Evolutionary conservation across 129 eudicot species (phyloP).

Genomic region (Erigeron canadensis): DNA sequence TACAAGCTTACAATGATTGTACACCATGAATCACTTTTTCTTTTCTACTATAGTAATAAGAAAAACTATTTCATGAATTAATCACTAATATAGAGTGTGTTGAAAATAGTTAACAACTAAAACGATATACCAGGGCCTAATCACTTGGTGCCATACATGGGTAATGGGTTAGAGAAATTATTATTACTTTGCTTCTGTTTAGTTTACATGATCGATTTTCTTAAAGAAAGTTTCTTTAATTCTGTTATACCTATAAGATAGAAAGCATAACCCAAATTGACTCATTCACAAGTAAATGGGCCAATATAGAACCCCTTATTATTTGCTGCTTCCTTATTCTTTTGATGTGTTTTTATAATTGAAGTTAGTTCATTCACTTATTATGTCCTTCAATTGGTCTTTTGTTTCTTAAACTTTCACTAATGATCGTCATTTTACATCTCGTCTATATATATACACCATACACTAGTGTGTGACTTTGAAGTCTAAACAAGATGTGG

Average conservation of each 20-base stretch:
- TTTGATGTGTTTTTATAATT: slow-evolving; percentile 1
- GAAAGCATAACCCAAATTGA: background rate
- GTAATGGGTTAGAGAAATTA: background rate
- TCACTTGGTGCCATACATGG: background rate
- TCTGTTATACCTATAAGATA: background rate
- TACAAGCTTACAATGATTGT: background rate
- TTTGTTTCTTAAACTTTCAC: background rate
- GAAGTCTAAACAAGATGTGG: background rate
- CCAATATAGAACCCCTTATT: background rate
- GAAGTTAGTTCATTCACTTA: background rate
- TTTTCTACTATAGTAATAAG: slow-evolving; percentile 5
- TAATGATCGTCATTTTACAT: background rate
- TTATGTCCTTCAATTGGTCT: background rate
- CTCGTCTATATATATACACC: background rate
- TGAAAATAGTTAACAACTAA: background rate
- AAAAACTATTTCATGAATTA: background rate
- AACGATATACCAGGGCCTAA: background rate
- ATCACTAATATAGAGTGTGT: background rate
- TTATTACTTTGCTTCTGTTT: background rate
- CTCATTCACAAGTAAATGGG: background rate
- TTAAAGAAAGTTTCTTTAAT: slow-evolving; percentile 2
- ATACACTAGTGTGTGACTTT: slow-evolving; percentile 13
- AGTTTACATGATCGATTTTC: background rate
- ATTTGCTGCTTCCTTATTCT: background rate
- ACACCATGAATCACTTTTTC: background rate